A percentile compares a stretch with the other conserved stretches of the same genome.
These are phyloP conservation scores for Tylopilus balloui DNA, from an alignment of 768 basidiomycete species.

Conservation along the genomic window DNA sequence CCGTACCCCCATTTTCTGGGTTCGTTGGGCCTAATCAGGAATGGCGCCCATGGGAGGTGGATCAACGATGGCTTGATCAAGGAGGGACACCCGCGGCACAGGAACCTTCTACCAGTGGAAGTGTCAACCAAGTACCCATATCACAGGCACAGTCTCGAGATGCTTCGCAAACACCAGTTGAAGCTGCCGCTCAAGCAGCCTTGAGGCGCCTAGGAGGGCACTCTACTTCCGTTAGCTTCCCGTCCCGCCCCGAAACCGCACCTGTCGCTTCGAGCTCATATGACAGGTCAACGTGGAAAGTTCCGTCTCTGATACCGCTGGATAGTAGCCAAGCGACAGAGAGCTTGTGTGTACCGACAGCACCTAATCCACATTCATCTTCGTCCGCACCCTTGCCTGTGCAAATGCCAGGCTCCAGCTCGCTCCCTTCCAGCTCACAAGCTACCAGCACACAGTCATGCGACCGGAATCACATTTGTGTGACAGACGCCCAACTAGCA, in stretches of 20 bases:
- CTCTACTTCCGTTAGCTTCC: constrained; percentile 10
- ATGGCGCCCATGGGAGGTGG: constrained; percentile 63
- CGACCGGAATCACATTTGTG: constrained; percentile 30
- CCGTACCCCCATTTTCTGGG: constrained; percentile 54
- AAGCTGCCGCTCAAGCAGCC: constrained; percentile 67
- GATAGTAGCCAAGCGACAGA: constrained; percentile 9
- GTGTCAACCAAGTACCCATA: neutral
- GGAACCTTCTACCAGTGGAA: constrained; percentile 9
- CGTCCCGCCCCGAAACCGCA: constrained; percentile 6
- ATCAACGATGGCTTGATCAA: constrained; percentile 30
- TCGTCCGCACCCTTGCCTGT: neutral
- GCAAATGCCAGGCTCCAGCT: neutral
- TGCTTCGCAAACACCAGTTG: constrained; percentile 33
- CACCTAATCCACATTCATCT: constrained; percentile 11
- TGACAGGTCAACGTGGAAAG: constrained; percentile 17
- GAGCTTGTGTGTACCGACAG: neutral
- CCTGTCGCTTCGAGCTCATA: constrained; percentile 4
- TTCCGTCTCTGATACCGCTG: constrained; percentile 26
- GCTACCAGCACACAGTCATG: constrained; percentile 20
- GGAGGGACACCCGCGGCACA: constrained; percentile 2
- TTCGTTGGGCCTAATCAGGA: constrained; percentile 59
- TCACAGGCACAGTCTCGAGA: constrained; percentile 11
- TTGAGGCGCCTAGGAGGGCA: constrained; percentile 43
- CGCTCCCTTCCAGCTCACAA: neutral
- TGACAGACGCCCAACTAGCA: constrained; percentile 53